Base-by-base conservation (phyloP, 345 rosid genomes). In the Lenwebbia sp. region DNA sequence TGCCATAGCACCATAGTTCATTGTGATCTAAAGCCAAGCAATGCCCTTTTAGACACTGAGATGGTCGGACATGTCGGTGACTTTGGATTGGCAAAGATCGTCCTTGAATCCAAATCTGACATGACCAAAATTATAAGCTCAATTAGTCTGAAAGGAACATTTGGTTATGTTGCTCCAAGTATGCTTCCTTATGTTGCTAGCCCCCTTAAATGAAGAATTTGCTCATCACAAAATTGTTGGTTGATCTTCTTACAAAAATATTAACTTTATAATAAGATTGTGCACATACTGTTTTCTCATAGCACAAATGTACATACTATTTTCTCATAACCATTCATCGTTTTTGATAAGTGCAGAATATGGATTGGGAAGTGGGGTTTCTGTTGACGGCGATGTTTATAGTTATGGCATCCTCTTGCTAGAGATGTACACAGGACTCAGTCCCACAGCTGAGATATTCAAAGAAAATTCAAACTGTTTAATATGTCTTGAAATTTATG, bases 391-490 rank as follows among this genome's bases (percentile, higher is more conserved):
- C 2, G 90, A 91, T 75, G 85, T 91, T 28, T 87, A 87, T 40
- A 88, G 90, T 47, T 91, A 78, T 74, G 90, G 90, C 5, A 87
- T 91, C 10, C 85, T 91, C 4, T 54, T 90, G 83, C 40, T 90
- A 14, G 89, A 91, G 86, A 74, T 88, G 85, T 82, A 90, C 51
- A 85, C 90, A 3, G 87, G 90, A 37, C 83, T 85, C 83, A 54
- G 84, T 44, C 90, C 91, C 14, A 91, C 87, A 0, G 82, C 86
- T 58, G 85, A 85, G 4, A 70, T 74, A 85, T 90, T 88, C 78
- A 55, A 49, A 8, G 93, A 89, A 3, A 82, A 85, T 13, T 44
- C 84, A n/a, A n/a, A n/a, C n/a, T n/a, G n/a, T n/a, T n/a, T n/a
- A n/a, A n/a, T n/a, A n/a, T n/a, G n/a, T n/a, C n/a, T n/a, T n/a